Base-by-base conservation (phyloP, 495 filamentous ascomycete genomes). In the Aspergillus funiculosus region DNA sequence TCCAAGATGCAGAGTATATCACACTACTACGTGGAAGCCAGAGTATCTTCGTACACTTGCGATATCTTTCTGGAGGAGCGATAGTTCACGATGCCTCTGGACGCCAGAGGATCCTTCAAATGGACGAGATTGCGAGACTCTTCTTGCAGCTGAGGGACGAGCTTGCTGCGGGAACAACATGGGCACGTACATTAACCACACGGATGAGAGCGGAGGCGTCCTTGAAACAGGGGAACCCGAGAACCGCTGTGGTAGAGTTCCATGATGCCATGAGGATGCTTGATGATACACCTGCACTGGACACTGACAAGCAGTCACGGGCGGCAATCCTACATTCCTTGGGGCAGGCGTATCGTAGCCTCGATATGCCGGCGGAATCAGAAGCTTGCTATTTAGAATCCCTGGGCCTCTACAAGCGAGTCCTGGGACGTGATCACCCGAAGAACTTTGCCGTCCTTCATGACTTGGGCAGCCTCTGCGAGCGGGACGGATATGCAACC, bases 61-160 rank as follows among this genome's bases (percentile, higher is more conserved):
- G 59, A 27, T 51, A 58, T 25, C 30, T 59, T 6, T 43, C 56
- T 1, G 61, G 59, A 6, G 61, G 58, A 1, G 50, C 44, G 1
- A 38, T 61, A 7, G 54, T 64, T 18, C 56, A 64, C 29, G 61
- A 64, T 41, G 56, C 47, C 3, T 59, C 58, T 11, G 61, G 61
- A 0, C 56, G 61, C 26, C 56, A 59, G 31, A 44, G 61, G 14
- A 54, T 64, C 8, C 53, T 64, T 24, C 43, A 53, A 20, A 58
- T 61, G 28, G 58, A 61, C 8, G 58, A 64, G 35, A 48, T 58
- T n/a, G 61, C 56, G 7, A 50, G 49, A 20, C 40, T 64, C 28
- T 60, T 56, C 31, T 22, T 56, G 15, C 58, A 56, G 11, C 25
- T 61, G 43, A 58, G 49, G 28, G 52, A 61, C 8, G 55, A 58